Base-by-base conservation (phyloP, 2,329 filamentous ascomycete species). In the Davidsoniella virescens region DNA sequence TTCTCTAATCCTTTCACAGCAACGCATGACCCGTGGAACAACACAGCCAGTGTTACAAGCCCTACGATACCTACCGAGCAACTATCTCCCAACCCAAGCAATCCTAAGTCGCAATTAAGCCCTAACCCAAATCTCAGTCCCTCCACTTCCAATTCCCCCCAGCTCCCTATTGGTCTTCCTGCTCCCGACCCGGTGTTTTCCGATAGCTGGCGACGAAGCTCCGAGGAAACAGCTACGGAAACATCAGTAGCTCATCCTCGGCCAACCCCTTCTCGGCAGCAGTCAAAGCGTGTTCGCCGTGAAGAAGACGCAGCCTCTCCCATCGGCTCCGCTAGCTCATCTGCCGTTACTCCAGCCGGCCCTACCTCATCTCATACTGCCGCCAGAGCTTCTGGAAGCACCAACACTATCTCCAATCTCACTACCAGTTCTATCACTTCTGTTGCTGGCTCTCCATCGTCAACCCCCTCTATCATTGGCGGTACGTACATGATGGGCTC, bases 401-500 rank as follows among this genome's bases (percentile, higher is more conserved):
- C 41, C 20, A 50, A 25, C 20, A 33, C 23, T 29, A 44, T 17
- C 33, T 17, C 41, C n/a, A 44, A 25, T 38, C 3, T 26, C 23
- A 20, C 46, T 17, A 14, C 25, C 20, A 41, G 25, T 16, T 25
- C 46, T 9, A 25, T 48, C 37, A 17, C 46, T 14, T 26, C 36
- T 39, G 14, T 43, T 43, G 41, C 41, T 25, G 41, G 41, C 18
- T 43, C 46, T 6, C 46, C 46, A 39, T 29, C 38, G 38, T 36
- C 44, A 20, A 42, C 23, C 10, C 49, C 49, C 25, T 37, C 39
- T 16, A 25, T 51, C 14, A 38, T 47, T 4, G 49, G 49, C 14
- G 49, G 49, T 16, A 51, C 49, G 14, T 51, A 51, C 17, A 51
- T 51, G 38, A 51, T 47, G 49, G 49, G 49, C 37, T 51, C 49